phyloP scores from a whole-genome alignment of 345 rosid species.

The Gossypium thurberi region DNA sequence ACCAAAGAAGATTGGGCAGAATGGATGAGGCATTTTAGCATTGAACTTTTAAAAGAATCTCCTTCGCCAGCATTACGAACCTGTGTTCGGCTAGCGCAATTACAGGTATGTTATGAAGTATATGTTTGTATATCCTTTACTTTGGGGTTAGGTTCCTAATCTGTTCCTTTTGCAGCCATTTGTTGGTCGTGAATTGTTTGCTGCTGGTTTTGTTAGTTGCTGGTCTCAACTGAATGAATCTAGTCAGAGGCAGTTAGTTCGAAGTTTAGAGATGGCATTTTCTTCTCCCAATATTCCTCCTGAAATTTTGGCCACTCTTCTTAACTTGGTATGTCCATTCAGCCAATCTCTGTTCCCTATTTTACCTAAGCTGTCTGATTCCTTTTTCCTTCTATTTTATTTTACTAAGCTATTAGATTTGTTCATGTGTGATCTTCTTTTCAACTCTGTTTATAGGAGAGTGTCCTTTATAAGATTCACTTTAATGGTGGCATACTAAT shows the following conservation, averaged over 20 bases:
- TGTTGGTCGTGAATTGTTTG: conserved; percentile 95
- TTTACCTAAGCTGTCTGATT: not conserved
- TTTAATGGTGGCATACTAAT: not conserved
- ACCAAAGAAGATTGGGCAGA: conserved; percentile 99
- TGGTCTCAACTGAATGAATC: conserved; percentile 84
- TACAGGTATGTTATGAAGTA: conserved; percentile 48
- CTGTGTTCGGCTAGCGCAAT: conserved; percentile 94
- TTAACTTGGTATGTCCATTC: conserved; percentile 62
- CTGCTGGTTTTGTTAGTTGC: conserved; percentile 99
- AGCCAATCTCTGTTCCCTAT: not conserved
- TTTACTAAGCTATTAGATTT: not conserved
- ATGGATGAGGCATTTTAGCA: conserved; percentile 99
- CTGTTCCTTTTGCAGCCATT: conserved; percentile 60
- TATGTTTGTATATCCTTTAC: conserved; percentile 9
- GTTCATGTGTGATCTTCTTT: not conserved
- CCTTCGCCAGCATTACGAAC: conserved; percentile 98
- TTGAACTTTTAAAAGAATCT: conserved; percentile 93
- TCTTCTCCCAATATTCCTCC: conserved; percentile 97
- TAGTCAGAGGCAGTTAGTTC: conserved; percentile 88
- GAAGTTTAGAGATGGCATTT: conserved; percentile 97
- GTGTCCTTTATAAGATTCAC: not conserved
- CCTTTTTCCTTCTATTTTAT: not conserved
- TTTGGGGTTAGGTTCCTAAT: conserved; percentile 23
- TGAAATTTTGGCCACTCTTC: conserved; percentile 94
- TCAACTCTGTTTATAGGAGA: not conserved